Conservation (phyloP, 2,329 filamentous ascomycete species). For the Fusarium continuum region DNA sequence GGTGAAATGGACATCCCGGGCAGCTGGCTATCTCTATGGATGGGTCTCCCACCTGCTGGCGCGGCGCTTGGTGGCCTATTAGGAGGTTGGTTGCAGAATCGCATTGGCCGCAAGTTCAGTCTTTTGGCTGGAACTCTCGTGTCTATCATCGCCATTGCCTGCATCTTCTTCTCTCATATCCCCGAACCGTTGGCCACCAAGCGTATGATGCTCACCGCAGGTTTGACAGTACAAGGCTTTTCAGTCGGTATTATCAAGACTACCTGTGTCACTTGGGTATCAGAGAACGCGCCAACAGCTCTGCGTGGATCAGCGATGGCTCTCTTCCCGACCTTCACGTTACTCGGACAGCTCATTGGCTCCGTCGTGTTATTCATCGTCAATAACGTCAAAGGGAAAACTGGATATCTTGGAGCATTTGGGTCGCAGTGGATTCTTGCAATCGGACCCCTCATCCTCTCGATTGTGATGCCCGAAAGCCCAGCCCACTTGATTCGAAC, state of each 20-base stretch:
- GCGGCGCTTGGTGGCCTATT: slow-evolving; percentile 39
- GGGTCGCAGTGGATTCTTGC: slow-evolving; percentile 41
- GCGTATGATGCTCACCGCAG: slow-evolving; percentile 40
- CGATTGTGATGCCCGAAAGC: slow-evolving; percentile 42
- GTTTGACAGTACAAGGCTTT: slow-evolving; percentile 42
- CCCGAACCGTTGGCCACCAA: slow-evolving; percentile 11
- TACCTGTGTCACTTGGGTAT: slow-evolving; percentile 52
- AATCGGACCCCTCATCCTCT: slow-evolving; percentile 33
- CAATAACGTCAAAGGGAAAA: slow-evolving; percentile 26
- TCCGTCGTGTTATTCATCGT: slow-evolving; percentile 37
- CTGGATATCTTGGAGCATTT: slow-evolving; percentile 41
- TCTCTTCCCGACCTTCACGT: slow-evolving; percentile 42
- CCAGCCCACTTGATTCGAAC: slow-evolving; percentile 38
- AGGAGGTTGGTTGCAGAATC: slow-evolving; percentile 44
- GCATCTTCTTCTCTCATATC: slow-evolving; percentile 44
- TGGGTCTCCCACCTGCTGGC: slow-evolving; percentile 36
- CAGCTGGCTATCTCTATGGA: slow-evolving; percentile 45
- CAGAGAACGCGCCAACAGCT: slow-evolving; percentile 42
- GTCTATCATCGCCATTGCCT: slow-evolving; percentile 35
- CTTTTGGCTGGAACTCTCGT: slow-evolving; percentile 40
- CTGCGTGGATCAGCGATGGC: slow-evolving; percentile 43
- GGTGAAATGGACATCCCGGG: slow-evolving; percentile 40
- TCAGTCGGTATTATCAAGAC: slow-evolving; percentile 42
- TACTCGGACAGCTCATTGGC: slow-evolving; percentile 43
- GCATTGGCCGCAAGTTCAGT: slow-evolving; percentile 39